Conservation (phyloP, 2,329 filamentous ascomycete species). For the Eurotiales sp. region DNA sequence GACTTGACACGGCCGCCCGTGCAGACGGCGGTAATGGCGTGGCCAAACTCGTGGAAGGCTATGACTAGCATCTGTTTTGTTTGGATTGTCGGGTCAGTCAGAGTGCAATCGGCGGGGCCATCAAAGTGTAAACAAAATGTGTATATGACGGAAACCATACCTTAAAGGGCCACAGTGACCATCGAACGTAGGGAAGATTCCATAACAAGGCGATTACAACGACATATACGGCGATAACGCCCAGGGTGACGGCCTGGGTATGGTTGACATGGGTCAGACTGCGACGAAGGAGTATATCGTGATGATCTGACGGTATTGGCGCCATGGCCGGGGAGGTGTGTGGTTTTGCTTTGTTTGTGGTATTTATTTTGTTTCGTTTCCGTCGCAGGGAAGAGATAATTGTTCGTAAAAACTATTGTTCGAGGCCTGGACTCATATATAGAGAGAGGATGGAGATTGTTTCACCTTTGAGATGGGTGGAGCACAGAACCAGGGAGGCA, state of each 20-base stretch:
- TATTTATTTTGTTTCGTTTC: no score
- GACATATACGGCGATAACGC: slow-evolving; percentile 67
- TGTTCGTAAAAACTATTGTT: no score
- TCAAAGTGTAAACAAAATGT: background rate
- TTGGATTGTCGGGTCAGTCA: background rate
- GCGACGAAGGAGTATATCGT: slow-evolving; percentile 42
- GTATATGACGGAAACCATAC: slow-evolving; percentile 37
- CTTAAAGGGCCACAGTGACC: slow-evolving; percentile 77
- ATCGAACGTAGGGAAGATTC: slow-evolving; percentile 74
- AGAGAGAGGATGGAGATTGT: background rate
- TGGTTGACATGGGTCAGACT: slow-evolving; percentile 57
- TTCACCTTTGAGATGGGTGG: background rate
- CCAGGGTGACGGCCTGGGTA: slow-evolving; percentile 67
- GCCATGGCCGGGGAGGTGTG: no score
- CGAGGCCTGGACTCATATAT: no score
- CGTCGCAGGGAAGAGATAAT: no score
- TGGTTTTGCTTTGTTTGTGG: no score
- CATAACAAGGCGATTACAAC: slow-evolving; percentile 72
- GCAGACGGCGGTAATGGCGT: slow-evolving; percentile 67
- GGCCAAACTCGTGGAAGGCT: slow-evolving; percentile 75
- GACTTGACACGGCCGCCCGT: slow-evolving; percentile 72
- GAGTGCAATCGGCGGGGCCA: background rate
- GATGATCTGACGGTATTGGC: slow-evolving; percentile 1
- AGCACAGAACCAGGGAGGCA: background rate
- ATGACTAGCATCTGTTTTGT: slow-evolving; percentile 68